These are phyloP conservation scores for Chytridium lagenaria DNA, from an alignment of 371 early-diverging fungal species.

Conservation along the genomic window DNA sequence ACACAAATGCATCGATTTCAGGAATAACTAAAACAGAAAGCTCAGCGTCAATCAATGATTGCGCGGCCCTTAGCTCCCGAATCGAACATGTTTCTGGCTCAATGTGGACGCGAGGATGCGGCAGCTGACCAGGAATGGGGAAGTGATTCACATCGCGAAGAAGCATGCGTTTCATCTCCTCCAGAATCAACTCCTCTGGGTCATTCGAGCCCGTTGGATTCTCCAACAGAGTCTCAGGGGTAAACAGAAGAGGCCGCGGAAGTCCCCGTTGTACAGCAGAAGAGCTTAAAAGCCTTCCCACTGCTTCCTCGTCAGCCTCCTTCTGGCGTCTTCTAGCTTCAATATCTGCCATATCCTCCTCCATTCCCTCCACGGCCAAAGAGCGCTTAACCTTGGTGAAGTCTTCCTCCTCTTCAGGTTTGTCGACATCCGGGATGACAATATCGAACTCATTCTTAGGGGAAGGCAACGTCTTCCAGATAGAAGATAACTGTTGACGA, in stretches of 20 bases:
- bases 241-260: constrained; percentile 73
- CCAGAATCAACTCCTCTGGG: constrained; percentile 60
- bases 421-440: constrained; percentile 76
- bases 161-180: constrained; percentile 68
- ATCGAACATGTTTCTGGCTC: constrained; percentile 17
- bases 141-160: constrained; percentile 72
- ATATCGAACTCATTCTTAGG: constrained; percentile 96
- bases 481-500: constrained; percentile 58
- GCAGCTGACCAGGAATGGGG: constrained; percentile 57
- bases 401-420: constrained; percentile 27
- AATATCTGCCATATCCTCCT: constrained; percentile 73
- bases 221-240: constrained; percentile 35
- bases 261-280: constrained; percentile 76
- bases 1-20: constrained; percentile 22
- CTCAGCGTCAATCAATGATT: constrained; percentile 27
- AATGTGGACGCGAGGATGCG: constrained; percentile 20
- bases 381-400: neutral
- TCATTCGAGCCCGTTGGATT: constrained; percentile 29
- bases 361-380: constrained; percentile 14
- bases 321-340: constrained; percentile 58
- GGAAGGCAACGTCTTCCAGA: constrained; percentile 74
- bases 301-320: constrained; percentile 53
- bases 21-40: neutral
- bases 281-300: constrained; percentile 59
- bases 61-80: constrained; percentile 27